Conservation (phyloP, 2,329 filamentous ascomycete genomes). For the Colletotrichum kahawae region DNA sequence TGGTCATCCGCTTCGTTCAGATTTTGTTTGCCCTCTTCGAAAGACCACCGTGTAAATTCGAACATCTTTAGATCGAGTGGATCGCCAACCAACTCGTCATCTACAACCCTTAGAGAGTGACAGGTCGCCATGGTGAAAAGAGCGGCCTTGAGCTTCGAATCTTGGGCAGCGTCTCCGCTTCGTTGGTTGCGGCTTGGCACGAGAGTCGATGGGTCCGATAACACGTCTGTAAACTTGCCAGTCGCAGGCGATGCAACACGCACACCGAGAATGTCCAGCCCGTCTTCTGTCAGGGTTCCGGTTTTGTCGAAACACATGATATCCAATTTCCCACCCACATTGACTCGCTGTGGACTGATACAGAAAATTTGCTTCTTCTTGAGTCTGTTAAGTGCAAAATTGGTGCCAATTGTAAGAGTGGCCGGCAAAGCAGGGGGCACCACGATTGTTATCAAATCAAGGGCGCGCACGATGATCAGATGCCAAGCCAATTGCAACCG, state of each 20-base stretch:
- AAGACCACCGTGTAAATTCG: constrained; percentile 91
- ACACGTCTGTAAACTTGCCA: constrained; percentile 75
- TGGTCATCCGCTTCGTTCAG: constrained; percentile 71
- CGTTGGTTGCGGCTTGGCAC: constrained; percentile 45
- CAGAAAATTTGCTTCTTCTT: constrained; percentile 94
- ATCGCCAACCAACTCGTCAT: constrained; percentile 89
- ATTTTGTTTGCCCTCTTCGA: constrained; percentile 82
- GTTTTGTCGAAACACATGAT: constrained; percentile 99
- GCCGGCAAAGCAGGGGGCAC: constrained; percentile 94
- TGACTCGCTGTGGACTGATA: constrained; percentile 96
- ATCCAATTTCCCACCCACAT: constrained; percentile 94
- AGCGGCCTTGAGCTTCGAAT: constrained; percentile 56
- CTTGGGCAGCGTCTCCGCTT: background rate
- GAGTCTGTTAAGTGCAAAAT: constrained; percentile 86
- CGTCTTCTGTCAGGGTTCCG: constrained; percentile 96
- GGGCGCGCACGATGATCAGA: constrained; percentile 86
- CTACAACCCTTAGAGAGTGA: constrained; percentile 86
- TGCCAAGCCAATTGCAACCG: constrained; percentile 84
- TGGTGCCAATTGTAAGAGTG: constrained; percentile 94
- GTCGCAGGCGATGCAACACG: constrained; percentile 72
- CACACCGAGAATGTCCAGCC: constrained; percentile 89
- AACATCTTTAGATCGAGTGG: constrained; percentile 99
- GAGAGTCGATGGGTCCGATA: constrained; percentile 67
- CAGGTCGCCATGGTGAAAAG: constrained; percentile 97
- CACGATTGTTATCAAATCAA: constrained; percentile 97